Evolutionary conservation across 768 basidiomycete genomes (phyloP).

Genomic region (Kwoniella sp.): DNA sequence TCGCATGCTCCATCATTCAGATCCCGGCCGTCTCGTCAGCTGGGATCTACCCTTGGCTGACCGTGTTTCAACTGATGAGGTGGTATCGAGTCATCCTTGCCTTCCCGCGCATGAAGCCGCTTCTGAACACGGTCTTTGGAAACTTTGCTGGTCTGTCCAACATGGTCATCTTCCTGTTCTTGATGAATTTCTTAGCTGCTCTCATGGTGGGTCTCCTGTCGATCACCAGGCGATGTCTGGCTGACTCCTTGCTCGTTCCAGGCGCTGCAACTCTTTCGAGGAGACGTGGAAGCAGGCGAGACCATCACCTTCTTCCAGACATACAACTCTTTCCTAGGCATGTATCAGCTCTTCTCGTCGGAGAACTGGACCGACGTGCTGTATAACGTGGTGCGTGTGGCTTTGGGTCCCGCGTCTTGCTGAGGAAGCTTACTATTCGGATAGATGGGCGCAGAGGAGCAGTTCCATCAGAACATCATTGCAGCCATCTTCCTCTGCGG

Average conservation of each 20-base stretch:
- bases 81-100: slow-evolving; percentile 90
- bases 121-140: slow-evolving; percentile 84
- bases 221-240: not conserved
- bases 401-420: not conserved
- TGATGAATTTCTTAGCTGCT: slow-evolving; percentile 81
- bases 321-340: slow-evolving; percentile 76
- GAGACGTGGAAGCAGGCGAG: slow-evolving; percentile 59
- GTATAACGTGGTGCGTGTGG: slow-evolving; percentile 22
- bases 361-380: slow-evolving; percentile 66
- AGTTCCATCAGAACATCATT: slow-evolving; percentile 65
- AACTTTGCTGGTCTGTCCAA: slow-evolving; percentile 86
- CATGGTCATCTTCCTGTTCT: slow-evolving; percentile 83
- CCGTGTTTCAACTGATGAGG: slow-evolving; percentile 73
- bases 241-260: slow-evolving; percentile 6
- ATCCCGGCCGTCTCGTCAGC: slow-evolving; percentile 70
- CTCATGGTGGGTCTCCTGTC: slow-evolving; percentile 59
- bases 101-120: slow-evolving; percentile 81
- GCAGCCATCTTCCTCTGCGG: slow-evolving; percentile 66
- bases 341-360: slow-evolving; percentile 85
- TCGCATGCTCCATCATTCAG: slow-evolving; percentile 73
- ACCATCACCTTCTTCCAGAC: slow-evolving; percentile 72
- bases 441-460: slow-evolving; percentile 60
- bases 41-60: slow-evolving; percentile 77
- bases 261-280: slow-evolving; percentile 75
- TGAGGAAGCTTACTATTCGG: slow-evolving; percentile 58